Percentiles rank a stretch among this genome's conserved stretches.
These are phyloP conservation scores for Dothiorella sarmentorum DNA, from an alignment of 2,329 filamentous ascomycete species.

Conservation along the genomic window DNA sequence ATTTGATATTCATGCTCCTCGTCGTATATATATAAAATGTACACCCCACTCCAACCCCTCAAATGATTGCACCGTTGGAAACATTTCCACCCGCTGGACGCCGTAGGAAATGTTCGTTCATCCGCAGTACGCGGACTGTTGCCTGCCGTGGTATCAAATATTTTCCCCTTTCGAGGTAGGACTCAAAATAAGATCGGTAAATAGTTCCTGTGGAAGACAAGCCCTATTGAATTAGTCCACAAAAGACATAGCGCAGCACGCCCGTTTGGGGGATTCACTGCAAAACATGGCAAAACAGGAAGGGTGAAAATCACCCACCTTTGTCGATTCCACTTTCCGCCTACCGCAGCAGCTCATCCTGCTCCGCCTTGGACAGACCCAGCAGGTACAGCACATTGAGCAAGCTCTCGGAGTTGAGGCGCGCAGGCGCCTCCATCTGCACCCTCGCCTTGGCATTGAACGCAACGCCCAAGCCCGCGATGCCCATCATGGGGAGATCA, in stretches of 20 bases:
- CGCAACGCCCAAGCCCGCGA: constrained; percentile 72
- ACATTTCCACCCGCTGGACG: not conserved
- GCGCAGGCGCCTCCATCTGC: constrained; percentile 70
- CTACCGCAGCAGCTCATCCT: constrained; percentile 43
- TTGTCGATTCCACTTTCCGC: not conserved
- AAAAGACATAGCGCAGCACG: not conserved
- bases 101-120: not conserved
- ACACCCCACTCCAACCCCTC: too few relatives aligned
- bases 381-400: constrained; percentile 71
- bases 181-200: not conserved
- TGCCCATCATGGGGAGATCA: constrained; percentile 74
- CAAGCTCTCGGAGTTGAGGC: constrained; percentile 64
- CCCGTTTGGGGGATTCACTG: not conserved
- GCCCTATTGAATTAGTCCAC: constrained; percentile 3
- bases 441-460: constrained; percentile 83
- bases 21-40: not conserved
- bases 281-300: not conserved
- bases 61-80: not conserved
- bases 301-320: not conserved
- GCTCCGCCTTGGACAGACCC: constrained; percentile 66
- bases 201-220: not conserved
- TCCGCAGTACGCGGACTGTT: not conserved
- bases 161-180: not conserved
- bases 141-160: constrained; percentile 2
- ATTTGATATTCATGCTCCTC: not conserved